A percentile compares a stretch with the other conserved stretches of the same genome.
Evolutionary conservation across 179 eudicot genomes (phyloP).

Genomic region (Nepenthes alata): DNA sequence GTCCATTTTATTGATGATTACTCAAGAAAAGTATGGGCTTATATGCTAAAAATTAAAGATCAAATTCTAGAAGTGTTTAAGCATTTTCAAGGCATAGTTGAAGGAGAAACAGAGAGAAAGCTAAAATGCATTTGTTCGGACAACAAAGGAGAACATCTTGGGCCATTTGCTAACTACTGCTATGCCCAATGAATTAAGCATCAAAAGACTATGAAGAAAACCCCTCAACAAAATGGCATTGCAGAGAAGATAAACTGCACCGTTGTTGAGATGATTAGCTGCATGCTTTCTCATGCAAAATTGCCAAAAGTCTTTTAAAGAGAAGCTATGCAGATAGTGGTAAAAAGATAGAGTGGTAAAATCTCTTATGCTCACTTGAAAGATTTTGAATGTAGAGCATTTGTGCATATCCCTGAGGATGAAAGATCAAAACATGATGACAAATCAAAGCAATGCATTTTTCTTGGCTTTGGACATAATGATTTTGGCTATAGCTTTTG

Average conservation of each 20-base stretch:
- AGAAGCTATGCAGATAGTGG: no score
- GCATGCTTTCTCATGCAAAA: no score
- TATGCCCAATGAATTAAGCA: no score
- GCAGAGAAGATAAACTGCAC: no score
- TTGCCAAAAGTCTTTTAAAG: no score
- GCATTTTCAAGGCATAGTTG: not conserved
- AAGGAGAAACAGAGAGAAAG: not conserved
- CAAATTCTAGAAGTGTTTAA: not conserved
- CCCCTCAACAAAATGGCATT: no score
- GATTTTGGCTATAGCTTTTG: slow-evolving; percentile 1
- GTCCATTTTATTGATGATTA: slow-evolving; percentile 3
- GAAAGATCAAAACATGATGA: not conserved
- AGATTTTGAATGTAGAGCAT: not conserved
- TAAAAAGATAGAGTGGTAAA: not conserved
- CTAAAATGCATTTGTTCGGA: not conserved
- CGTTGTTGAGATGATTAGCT: no score
- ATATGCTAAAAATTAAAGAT: not conserved
- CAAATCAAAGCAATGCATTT: no score
- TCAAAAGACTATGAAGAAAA: no score
- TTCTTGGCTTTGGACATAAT: not conserved
- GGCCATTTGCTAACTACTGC: not conserved
- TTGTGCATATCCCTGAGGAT: slow-evolving; percentile 1
- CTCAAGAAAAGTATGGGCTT: not conserved
- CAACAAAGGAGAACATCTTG: not conserved
- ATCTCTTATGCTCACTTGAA: not conserved